Base-by-base conservation (phyloP, 2,329 filamentous ascomycete species). In the Trichoderma pleuroti region DNA sequence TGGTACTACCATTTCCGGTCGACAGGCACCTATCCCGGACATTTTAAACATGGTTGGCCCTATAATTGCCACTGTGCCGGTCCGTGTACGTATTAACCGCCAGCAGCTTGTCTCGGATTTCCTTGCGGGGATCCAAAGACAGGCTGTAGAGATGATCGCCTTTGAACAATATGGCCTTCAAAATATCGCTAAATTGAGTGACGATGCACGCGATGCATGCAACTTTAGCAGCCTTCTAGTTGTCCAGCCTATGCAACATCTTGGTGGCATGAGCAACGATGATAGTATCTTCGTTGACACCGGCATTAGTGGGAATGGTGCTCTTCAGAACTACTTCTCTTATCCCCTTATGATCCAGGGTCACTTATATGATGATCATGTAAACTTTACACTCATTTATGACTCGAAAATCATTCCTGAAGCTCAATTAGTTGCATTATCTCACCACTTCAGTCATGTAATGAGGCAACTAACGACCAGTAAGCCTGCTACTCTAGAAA, bases 121-220 rank as follows among this genome's bases (percentile, higher is more conserved):
- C 65, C 62, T 75, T 1, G 30, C 68, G 60, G 57, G 49, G 2
- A 49, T 74, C 1, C 74, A 75, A 54, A 60, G 32, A 4, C 71
- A 73, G 26, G 64, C 70, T 18, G 61, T 68, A n/a, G 72, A 74
- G 30, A 75, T 76, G 72, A 64, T 75, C 2, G 57, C 71, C 0
- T 74, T 72, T 61, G 72, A 77, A 39, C 74, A 76, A 24, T 72
- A 56, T 11, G 76, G 76, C 14, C 68, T 78, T 42, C 76, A 76
- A 60, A 71, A 75, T n/a, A 76, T 77, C 32, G 60, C 68, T 5
- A 72, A 71, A 66, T 21, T 76, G 5, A 68, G 68, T 64, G 32
- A 70, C 5, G 70, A 60, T 28, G 67, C 70, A 3, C 63, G 69
- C 0, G 70, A 67, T 30, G 74, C 74, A 18, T 74, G 72, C 46